Evolutionary conservation across 179 eudicot species (phyloP).

Genomic region (Silene vulgaris): DNA sequence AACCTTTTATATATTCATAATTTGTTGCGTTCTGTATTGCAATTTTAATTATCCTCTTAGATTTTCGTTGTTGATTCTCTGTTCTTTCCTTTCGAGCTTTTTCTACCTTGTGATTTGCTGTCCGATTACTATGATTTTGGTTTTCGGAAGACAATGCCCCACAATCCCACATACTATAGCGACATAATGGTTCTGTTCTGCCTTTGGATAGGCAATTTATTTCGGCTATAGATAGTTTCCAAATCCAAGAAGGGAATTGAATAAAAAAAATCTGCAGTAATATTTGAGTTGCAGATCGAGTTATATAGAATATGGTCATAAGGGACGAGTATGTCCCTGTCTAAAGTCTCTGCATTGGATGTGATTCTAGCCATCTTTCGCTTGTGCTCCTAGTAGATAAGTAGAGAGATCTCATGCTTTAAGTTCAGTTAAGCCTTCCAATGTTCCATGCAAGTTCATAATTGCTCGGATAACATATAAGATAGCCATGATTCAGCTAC

Average conservation of each 20-base stretch:
- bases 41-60: neutral
- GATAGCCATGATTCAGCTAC: constrained; percentile 14
- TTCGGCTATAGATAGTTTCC: too few relatives aligned
- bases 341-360: neutral
- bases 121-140: neutral
- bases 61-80: neutral
- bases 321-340: neutral
- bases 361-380: too few relatives aligned
- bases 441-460: neutral
- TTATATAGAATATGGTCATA: neutral
- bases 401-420: constrained; percentile 9
- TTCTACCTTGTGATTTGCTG: neutral
- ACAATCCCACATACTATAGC: neutral
- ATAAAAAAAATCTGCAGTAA: neutral
- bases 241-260: too few relatives aligned
- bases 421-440: neutral
- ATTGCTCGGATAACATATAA: neutral
- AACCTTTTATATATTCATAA: neutral
- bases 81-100: neutral
- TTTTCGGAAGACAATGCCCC: neutral
- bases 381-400: too few relatives aligned
- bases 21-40: neutral
- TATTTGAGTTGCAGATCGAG: neutral
- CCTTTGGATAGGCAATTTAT: neutral
- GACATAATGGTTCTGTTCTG: neutral